phyloP scores from a whole-genome alignment of 148 eudicot genomes.

The Rheum nobile region DNA sequence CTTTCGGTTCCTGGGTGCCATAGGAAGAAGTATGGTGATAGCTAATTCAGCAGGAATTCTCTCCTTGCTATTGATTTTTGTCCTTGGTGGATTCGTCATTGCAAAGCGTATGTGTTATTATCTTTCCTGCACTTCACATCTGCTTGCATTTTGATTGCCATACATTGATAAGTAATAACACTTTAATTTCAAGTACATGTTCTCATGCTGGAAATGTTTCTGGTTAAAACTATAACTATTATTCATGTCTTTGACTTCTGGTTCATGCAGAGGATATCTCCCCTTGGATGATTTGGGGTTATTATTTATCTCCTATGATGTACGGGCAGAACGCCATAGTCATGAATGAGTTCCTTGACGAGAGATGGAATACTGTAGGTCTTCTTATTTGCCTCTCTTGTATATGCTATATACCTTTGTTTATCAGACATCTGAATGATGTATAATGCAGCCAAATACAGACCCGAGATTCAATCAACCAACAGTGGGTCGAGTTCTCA shows the following conservation, averaged over 20 bases:
- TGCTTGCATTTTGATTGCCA: background rate
- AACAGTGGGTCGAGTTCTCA: conserved; percentile 58
- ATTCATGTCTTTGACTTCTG: background rate
- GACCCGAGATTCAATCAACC: conserved; percentile 45
- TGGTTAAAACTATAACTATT: background rate
- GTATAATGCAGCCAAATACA: conserved; percentile 43
- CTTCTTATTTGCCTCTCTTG: background rate
- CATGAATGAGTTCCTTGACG: conserved; percentile 63
- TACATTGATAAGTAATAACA: background rate
- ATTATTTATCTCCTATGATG: conserved; percentile 67
- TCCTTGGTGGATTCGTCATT: conserved; percentile 64
- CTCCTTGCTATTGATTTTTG: conserved; percentile 31
- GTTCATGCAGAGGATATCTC: conserved; percentile 40
- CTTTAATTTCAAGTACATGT: background rate
- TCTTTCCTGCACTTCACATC: background rate
- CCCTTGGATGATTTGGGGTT: conserved; percentile 65
- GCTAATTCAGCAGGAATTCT: conserved; percentile 34
- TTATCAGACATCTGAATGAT: background rate
- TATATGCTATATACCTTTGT: background rate
- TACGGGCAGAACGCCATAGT: conserved; percentile 69
- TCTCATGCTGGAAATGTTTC: background rate
- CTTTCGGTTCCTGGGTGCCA: conserved; percentile 50
- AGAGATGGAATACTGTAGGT: conserved; percentile 62
- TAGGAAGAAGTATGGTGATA: conserved; percentile 49
- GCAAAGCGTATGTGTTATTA: conserved; percentile 34